A percentile compares a stretch with the other conserved stretches of the same genome.
These are phyloP conservation scores for Sphaerobolus stellatus DNA, from an alignment of 1,284 basidiomycete genomes.

Conservation along the genomic window DNA sequence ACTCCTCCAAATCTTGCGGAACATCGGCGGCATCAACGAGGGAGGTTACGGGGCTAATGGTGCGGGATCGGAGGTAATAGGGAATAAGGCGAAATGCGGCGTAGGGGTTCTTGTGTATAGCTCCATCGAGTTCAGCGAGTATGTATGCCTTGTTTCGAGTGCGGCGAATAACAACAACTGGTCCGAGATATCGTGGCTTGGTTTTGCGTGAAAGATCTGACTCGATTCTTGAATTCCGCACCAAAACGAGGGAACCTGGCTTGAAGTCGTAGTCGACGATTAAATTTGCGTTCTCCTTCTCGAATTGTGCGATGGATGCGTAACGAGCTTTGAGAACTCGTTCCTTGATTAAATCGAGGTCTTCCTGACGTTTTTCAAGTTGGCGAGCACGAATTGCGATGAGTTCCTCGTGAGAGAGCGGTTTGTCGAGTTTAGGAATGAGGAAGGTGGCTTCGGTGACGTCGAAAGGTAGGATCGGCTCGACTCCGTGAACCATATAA, in stretches of 20 bases:
- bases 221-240: constrained; percentile 29
- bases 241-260: constrained; percentile 27
- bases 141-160: too few relatives aligned
- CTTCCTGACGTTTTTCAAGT: constrained; percentile 19
- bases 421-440: constrained; percentile 16
- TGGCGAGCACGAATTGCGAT: constrained; percentile 26
- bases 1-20: too few relatives aligned
- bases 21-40: too few relatives aligned
- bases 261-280: constrained; percentile 17
- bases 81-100: too few relatives aligned
- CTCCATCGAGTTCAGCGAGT: too few relatives aligned
- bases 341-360: constrained; percentile 6
- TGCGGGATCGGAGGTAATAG: too few relatives aligned
- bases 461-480: constrained; percentile 41
- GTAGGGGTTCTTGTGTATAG: too few relatives aligned
- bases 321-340: not conserved
- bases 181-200: too few relatives aligned
- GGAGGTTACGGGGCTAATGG: too few relatives aligned
- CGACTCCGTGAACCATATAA: constrained; percentile 33
- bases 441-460: constrained; percentile 40
- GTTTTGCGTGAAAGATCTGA: too few relatives aligned
- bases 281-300: not conserved
- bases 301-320: not conserved
- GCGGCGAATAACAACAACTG: too few relatives aligned
- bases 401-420: constrained; percentile 25